Base-by-base conservation (phyloP, 495 filamentous ascomycete species). In the Bombardia bombarda region DNA sequence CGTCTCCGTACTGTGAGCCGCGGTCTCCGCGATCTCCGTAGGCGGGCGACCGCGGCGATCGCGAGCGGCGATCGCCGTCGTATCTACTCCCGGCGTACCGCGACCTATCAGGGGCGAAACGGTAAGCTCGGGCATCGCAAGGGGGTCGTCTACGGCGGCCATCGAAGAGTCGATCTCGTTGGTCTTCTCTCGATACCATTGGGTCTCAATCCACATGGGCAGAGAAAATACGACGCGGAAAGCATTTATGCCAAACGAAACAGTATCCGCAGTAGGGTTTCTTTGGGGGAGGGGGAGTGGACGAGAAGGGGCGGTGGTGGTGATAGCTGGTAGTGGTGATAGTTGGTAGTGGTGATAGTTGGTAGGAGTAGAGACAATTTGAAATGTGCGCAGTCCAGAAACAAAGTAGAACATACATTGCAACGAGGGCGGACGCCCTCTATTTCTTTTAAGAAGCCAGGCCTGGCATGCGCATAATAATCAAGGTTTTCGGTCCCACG, bases 11-110 rank as follows among this genome's bases (percentile, higher is more conserved):
- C 31, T 73, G 58, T 25, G 46, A 53, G 16, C 49, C 55, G 19
- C 55, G 55, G 14, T 57, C 55, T 14, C 14, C 76, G 51, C 41
- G 30, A 45, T 82, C 80, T 38, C 66, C 56, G 38, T 72, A 77
- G 1, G 56, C 55, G 10, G 79, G 78, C 1, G 79, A 82, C 33
- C 78, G 65, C 33, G 74, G 66, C 26, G 68, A 70, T 35, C 74
- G 70, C 21, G 70, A 74, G 46, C 70, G 70, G 20, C 68, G 65
- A 26, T 70, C 69, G 49, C 59, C 56, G 43, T 72, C 69, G 47
- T 71, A 74, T 26, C 62, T 51, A 40, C 63, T 63, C 32, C 62
- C 65, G 17, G 50, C 42, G 48, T 72, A 72, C 51, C 70, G 60
- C 26, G 69, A 71, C 57, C 69, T 67, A 54, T 53, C 60, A 37